Evolutionary conservation across 2,329 filamentous ascomycete species (phyloP).

Genomic region (Fusarium sp.): DNA sequence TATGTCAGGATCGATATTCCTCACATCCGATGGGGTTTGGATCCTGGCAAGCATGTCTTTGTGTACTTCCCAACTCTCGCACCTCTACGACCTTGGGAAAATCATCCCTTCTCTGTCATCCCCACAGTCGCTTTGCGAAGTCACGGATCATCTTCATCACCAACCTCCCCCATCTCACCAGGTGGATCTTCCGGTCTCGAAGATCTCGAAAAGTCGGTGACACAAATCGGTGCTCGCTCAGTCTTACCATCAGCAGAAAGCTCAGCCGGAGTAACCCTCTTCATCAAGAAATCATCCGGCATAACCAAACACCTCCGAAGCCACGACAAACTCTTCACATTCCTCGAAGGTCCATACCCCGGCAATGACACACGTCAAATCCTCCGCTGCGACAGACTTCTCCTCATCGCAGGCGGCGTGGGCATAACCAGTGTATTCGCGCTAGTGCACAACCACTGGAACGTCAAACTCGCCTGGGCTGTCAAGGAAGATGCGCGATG

Average conservation of each 20-base stretch:
- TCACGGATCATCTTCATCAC: neutral
- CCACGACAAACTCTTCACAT: slow-evolving; percentile 6
- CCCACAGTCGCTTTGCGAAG: slow-evolving; percentile 6
- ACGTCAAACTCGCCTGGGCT: slow-evolving; percentile 7
- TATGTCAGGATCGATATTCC: slow-evolving; percentile 4
- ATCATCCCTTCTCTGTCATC: slow-evolving; percentile 17
- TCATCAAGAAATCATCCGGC: slow-evolving; percentile 12
- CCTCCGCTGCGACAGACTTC: slow-evolving; percentile 11
- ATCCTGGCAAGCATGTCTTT: slow-evolving; percentile 16
- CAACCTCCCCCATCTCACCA: neutral
- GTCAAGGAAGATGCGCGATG: slow-evolving; percentile 11
- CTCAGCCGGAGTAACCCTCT: slow-evolving; percentile 3
- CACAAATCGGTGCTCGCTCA: neutral
- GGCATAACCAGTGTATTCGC: slow-evolving; percentile 14
- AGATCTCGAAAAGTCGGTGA: neutral
- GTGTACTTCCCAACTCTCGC: slow-evolving; percentile 20
- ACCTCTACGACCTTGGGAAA: slow-evolving; percentile 10
- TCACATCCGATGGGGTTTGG: slow-evolving; percentile 3
- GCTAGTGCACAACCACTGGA: slow-evolving; percentile 8
- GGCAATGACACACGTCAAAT: slow-evolving; percentile 3
- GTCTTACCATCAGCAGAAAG: neutral
- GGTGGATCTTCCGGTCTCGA: neutral
- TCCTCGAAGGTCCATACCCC: slow-evolving; percentile 5
- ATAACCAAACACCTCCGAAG: slow-evolving; percentile 13
- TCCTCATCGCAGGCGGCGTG: slow-evolving; percentile 14